Evolutionary conservation across 257 asterid species (phyloP), one percentile per base, ranked within the genome.

Genomic region (Henckelia pumila): DNA sequence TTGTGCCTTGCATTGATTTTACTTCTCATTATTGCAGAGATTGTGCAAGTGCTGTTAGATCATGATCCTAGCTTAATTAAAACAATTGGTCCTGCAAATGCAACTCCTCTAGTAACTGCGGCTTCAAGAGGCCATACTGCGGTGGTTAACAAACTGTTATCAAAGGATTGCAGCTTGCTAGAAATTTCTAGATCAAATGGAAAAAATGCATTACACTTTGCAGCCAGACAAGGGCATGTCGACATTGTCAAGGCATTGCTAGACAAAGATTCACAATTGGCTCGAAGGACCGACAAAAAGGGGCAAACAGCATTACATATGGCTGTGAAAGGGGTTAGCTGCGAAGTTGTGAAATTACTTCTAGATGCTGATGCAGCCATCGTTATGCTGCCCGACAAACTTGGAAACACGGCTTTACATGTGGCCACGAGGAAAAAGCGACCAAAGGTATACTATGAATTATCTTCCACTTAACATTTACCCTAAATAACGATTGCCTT

Each of bases 291-390:
- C 0, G 88, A 83, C 78, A 80, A 80, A 66, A 83, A 83, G 69
- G 85, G 88, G 64, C 88, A 83, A 75, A 83, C 88, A 5, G 85
- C 88, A 25, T 65, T 83, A 74, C 88, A 83, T 76, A 80, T 83
- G 88, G 85, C 88, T 6, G 88, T 80, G 17, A 83, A 83, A 67
- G 88, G 88, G 64, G 76, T 78, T 52, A 80, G 72, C 75, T 66
- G 80, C 35, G 84, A 80, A 33, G 85, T 80, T 21, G 85, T 83
- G 37, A 78, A 80, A 75, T 70, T 73, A 56, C 85, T 83, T 10
- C 77, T 83, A 17, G 72, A 75, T 0, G 85, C 85, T 47, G 88
- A 83, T 69, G 84, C 88, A 4, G 85, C 88, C 56, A 83, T 78
- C 53, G 88, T 82, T 33, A 82, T 77, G 88, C 81, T 79, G 63